Conservation (phyloP, 2,329 filamentous ascomycete species). For the Juglanconis sp. region DNA sequence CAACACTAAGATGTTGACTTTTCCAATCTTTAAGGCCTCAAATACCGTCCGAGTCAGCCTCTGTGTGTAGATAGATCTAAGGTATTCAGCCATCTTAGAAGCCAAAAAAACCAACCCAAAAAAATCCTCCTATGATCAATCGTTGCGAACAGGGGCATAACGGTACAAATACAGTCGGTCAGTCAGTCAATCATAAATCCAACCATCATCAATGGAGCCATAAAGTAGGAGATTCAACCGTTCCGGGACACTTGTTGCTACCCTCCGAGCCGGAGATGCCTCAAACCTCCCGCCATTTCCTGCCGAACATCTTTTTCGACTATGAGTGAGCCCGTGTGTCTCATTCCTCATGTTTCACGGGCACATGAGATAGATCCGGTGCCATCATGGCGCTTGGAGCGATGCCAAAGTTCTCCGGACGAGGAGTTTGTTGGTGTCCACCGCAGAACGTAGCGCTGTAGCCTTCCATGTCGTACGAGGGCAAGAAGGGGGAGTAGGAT, state of each 20-base stretch:
- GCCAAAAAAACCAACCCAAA: neutral
- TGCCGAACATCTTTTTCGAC: neutral
- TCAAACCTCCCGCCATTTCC: neutral
- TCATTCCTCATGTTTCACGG: conserved; percentile 18
- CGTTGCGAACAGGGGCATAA: neutral
- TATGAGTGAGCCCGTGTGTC: conserved; percentile 11
- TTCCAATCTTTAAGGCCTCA: neutral
- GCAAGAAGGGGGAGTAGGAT: conserved; percentile 36
- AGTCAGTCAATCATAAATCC: neutral
- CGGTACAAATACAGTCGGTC: conserved; percentile 5
- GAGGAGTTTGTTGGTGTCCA: conserved; percentile 19
- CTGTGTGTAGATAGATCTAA: neutral
- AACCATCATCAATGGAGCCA: neutral
- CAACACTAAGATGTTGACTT: neutral
- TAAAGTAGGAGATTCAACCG: neutral
- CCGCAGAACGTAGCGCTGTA: conserved; percentile 24
- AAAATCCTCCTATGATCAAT: neutral
- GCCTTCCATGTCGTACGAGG: conserved; percentile 28
- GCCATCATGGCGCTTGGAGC: conserved; percentile 14
- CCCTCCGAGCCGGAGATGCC: neutral
- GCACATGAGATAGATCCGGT: conserved; percentile 2
- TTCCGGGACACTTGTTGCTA: too few relatives aligned
- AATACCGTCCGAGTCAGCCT: neutral
- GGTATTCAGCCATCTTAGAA: neutral
- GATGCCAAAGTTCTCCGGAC: conserved; percentile 12